Percentiles rank a stretch among this genome's conserved stretches.
phyloP scores from a whole-genome alignment of 2,329 filamentous ascomycete genomes.

The Microcera coccophila region DNA sequence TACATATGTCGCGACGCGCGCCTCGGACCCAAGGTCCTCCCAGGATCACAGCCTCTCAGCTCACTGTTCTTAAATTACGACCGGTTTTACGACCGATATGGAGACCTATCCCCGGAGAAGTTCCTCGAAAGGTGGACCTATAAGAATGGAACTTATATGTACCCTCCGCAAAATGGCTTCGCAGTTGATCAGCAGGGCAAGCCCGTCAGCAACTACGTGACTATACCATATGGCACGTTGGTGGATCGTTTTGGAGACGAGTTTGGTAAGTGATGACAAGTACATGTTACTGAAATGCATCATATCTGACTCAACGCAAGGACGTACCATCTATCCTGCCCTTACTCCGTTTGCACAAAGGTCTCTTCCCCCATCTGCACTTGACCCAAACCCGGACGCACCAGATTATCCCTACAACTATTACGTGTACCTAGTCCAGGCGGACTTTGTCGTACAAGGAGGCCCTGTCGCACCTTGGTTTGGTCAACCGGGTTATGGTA shows the following conservation, averaged over 20 bases:
- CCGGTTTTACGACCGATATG: conserved; percentile 41
- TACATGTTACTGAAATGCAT: no score
- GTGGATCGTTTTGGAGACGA: conserved; percentile 48
- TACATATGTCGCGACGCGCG: no score
- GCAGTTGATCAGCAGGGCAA: conserved; percentile 30
- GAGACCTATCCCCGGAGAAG: conserved; percentile 37
- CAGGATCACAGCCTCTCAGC: no score
- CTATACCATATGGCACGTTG: conserved; percentile 38
- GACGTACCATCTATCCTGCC: conserved; percentile 38
- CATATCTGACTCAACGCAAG: conserved; percentile 12
- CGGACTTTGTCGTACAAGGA: conserved; percentile 36
- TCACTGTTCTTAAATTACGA: no score
- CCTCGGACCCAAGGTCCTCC: no score
- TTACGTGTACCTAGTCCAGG: conserved; percentile 43
- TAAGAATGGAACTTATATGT: conserved; percentile 27
- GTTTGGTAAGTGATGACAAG: conserved; percentile 35
- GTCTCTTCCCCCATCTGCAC: conserved; percentile 43
- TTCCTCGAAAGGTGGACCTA: conserved; percentile 37
- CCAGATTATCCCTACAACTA: conserved; percentile 45
- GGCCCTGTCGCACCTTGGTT: conserved; percentile 50
- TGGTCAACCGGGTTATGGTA: conserved; percentile 46
- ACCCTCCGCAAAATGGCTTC: conserved; percentile 43
- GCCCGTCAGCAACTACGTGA: conserved; percentile 40
- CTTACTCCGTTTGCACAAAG: conserved; percentile 46
- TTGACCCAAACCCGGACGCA: conserved; percentile 33